Percentiles rank a stretch among this genome's conserved stretches.
Conservation (phyloP, 2,329 filamentous ascomycete genomes). For the Penicillium expansum region DNA sequence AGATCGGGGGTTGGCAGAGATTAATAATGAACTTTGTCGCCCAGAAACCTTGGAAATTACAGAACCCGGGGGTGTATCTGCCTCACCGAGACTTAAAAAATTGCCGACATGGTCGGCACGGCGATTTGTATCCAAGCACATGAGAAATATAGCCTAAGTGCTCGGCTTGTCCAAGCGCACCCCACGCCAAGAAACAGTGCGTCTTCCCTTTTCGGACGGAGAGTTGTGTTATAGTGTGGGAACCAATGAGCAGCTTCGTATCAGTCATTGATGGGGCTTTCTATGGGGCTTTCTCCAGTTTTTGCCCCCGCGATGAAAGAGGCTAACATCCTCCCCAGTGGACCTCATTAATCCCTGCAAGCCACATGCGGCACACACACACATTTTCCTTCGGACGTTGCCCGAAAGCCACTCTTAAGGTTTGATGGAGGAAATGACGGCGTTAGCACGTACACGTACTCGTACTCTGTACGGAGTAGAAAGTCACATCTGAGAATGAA, state of each 20-base stretch:
- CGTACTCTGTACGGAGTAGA: not conserved
- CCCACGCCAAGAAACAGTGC: conserved; percentile 5
- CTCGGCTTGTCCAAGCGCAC: conserved; percentile 5
- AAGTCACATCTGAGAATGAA: not conserved
- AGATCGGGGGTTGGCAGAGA: not conserved
- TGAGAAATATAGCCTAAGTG: not conserved
- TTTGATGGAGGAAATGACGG: not conserved
- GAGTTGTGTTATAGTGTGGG: not conserved
- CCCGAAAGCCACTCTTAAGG: not conserved
- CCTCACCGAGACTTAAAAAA: not conserved
- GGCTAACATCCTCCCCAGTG: not conserved
- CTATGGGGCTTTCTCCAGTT: not conserved
- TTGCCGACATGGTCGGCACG: not conserved
- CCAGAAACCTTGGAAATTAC: not conserved
- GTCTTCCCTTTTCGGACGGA: not conserved
- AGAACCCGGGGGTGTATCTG: not conserved
- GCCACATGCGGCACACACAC: not conserved
- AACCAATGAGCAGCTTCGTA: not conserved
- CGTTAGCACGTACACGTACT: not conserved
- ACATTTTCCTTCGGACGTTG: not conserved
- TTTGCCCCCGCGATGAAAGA: conserved; percentile 1
- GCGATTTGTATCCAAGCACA: too few relatives aligned
- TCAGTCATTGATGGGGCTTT: conserved; percentile 1
- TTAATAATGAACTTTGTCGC: not conserved
- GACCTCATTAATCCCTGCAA: not conserved